phyloP scores from a whole-genome alignment of 2,329 filamentous ascomycete species.

The Colletotrichum sidae region DNA sequence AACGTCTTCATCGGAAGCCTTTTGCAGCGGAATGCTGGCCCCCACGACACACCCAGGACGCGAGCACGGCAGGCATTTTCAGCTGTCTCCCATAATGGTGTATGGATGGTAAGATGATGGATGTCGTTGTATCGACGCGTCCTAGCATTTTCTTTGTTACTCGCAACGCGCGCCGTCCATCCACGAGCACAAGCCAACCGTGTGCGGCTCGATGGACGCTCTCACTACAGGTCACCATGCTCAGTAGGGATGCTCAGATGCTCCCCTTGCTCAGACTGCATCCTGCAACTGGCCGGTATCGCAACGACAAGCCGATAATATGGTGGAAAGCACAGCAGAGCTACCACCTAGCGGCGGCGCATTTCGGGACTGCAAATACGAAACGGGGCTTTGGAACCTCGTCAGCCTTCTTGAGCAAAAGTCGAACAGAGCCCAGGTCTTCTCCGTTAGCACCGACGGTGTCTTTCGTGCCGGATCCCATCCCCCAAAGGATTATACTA shows the following conservation, averaged over 20 bases:
- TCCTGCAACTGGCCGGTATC: conserved; percentile 27
- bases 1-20: neutral
- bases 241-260: conserved; percentile 13
- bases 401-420: conserved; percentile 30
- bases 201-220: neutral
- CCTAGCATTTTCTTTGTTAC: neutral
- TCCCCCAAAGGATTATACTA: neutral
- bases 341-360: neutral
- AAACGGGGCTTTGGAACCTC: conserved; percentile 14
- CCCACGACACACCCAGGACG: neutral
- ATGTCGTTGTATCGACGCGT: too few relatives aligned
- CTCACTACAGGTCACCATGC: neutral
- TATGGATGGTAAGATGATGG: too few relatives aligned
- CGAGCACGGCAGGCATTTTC: conserved; percentile 12
- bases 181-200: neutral
- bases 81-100: neutral
- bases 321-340: neutral
- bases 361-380: neutral
- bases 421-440: conserved; percentile 6
- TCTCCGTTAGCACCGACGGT: conserved; percentile 22
- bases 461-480: conserved; percentile 7
- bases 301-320: conserved; percentile 13
- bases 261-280: neutral
- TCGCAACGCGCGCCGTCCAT: conserved; percentile 1
- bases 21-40: conserved; percentile 1